These are phyloP conservation scores for Wickerhamomyces sp. DNA, from an alignment of 1,139 yeast genomes.

Conservation along the genomic window DNA sequence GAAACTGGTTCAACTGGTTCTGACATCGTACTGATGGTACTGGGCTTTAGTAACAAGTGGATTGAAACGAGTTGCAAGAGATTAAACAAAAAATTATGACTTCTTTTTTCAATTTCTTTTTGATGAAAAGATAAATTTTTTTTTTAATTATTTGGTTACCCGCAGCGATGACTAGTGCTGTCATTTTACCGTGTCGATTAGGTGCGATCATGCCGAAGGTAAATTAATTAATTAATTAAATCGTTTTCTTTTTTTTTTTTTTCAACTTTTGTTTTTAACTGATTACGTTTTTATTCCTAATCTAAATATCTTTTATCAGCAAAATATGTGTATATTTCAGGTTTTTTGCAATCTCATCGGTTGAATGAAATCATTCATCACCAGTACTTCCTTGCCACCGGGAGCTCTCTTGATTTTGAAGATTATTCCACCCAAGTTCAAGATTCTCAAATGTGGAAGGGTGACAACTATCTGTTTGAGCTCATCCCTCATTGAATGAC, in stretches of 20 bases:
- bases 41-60: background rate
- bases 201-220: background rate
- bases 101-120: constrained; percentile 1
- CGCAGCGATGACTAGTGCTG: constrained; percentile 9
- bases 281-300: too few species aligned
- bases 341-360: background rate
- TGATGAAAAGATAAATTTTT: background rate
- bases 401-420: constrained; percentile 6
- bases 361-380: background rate
- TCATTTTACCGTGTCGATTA: background rate
- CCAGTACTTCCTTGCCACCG: background rate
- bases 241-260: background rate
- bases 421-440: constrained; percentile 19
- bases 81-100: background rate
- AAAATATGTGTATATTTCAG: background rate
- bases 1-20: constrained; percentile 45
- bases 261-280: background rate
- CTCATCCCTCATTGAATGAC: constrained; percentile 14
- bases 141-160: constrained; percentile 4
- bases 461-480: constrained; percentile 5
- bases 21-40: constrained; percentile 14
- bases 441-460: constrained; percentile 9
- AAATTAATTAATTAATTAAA: too few species aligned
- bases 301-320: too few species aligned
- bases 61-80: background rate